These are phyloP conservation scores for Senna tora DNA, from an alignment of 306 rosid genomes.

Conservation along the genomic window DNA sequence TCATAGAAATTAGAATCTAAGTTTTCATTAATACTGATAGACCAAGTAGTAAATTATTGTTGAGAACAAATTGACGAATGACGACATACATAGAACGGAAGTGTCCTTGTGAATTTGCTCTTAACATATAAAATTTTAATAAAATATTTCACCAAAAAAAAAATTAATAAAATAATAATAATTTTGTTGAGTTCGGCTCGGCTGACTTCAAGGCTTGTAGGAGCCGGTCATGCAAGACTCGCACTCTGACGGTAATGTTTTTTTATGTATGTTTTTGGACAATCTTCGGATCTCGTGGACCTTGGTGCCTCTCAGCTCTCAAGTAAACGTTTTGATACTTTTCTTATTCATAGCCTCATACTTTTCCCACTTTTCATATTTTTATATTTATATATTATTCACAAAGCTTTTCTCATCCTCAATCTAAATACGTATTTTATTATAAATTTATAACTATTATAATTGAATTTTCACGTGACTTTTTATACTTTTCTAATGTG, in stretches of 20 bases:
- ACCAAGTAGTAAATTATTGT: no score
- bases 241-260: neutral
- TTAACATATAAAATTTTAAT: neutral
- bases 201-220: neutral
- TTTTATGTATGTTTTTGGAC: neutral
- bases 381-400: neutral
- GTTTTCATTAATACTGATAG: no score
- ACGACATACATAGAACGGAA: no score
- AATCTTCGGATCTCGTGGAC: slow-evolving; percentile 3
- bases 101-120: neutral
- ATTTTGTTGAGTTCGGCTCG: neutral
- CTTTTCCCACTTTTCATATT: neutral
- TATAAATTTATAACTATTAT: no score
- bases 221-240: neutral
- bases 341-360: neutral
- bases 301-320: neutral
- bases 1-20: no score
- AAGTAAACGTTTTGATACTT: slow-evolving; percentile 16
- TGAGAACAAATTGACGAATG: no score
- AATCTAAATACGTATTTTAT: no score
- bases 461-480: neutral
- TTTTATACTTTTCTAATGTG: neutral
- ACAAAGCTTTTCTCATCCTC: neutral
- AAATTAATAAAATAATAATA: no score
- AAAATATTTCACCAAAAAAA: no score